phyloP scores from a whole-genome alignment of 2,329 filamentous ascomycete genomes.

The Alternaria sp. region DNA sequence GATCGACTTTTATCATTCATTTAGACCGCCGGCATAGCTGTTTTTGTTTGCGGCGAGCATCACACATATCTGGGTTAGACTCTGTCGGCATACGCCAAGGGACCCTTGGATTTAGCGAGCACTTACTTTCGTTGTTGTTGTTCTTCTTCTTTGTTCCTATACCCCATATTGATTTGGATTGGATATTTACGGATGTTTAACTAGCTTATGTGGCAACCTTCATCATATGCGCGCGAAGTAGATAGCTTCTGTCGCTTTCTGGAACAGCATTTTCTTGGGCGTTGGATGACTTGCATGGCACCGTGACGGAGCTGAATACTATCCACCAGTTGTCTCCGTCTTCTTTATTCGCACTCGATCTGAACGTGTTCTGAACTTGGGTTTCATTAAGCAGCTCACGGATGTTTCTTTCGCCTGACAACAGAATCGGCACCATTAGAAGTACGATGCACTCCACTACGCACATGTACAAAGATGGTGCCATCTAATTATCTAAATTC shows the following conservation, averaged over 20 bases:
- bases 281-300: not conserved
- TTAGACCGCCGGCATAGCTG: not conserved
- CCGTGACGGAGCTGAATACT: not conserved
- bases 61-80: slow-evolving; percentile 2
- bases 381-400: not conserved
- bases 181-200: slow-evolving; percentile 2
- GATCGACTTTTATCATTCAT: not conserved
- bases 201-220: not conserved
- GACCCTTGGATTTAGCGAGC: slow-evolving; percentile 5
- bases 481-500: not conserved
- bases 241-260: not conserved
- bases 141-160: slow-evolving; percentile 8
- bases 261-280: not conserved
- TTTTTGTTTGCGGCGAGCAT: not conserved
- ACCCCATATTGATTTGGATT: slow-evolving; percentile 11
- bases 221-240: not conserved
- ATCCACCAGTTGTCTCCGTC: not conserved
- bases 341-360: not conserved
- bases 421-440: not conserved
- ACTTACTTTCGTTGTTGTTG: slow-evolving; percentile 1
- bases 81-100: not conserved
- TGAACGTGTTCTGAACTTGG: not conserved
- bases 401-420: not conserved
- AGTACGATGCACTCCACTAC: not conserved
- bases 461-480: not conserved